phyloP scores from a whole-genome alignment of 768 basidiomycete species.

The Cystobasidium tubakii region DNA sequence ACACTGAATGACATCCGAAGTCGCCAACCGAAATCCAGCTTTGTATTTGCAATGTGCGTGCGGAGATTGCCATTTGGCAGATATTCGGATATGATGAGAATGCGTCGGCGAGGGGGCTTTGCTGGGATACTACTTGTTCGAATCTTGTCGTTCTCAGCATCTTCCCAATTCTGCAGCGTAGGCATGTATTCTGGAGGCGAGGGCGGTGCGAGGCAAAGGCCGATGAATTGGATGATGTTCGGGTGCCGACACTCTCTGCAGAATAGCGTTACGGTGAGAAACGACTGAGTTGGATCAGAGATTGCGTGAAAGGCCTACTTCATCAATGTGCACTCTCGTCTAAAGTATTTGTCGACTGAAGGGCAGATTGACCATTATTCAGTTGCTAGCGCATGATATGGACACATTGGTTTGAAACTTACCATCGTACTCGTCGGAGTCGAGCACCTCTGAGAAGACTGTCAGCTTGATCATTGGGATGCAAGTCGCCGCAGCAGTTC shows the following conservation, averaged over 20 bases:
- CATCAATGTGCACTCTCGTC: constrained; percentile 97
- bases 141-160: neutral
- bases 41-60: constrained; percentile 71
- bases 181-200: constrained; percentile 48
- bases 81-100: constrained; percentile 92
- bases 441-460: constrained; percentile 64
- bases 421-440: constrained; percentile 80
- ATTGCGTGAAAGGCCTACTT: constrained; percentile 54
- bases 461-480: constrained; percentile 5
- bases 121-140: neutral
- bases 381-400: neutral
- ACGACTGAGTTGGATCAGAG: neutral
- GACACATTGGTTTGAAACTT: constrained; percentile 32
- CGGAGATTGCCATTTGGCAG: constrained; percentile 71
- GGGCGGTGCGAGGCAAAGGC: constrained; percentile 70
- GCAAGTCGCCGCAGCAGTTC: neutral
- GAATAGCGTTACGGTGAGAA: neutral
- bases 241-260: constrained; percentile 76
- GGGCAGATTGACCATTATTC: neutral
- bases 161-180: constrained; percentile 8
- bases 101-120: constrained; percentile 59
- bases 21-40: constrained; percentile 64
- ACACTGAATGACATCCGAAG: constrained; percentile 89
- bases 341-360: constrained; percentile 81
- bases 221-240: constrained; percentile 87